Evolutionary conservation across 2,329 filamentous ascomycete species (phyloP), one percentile per base, ranked within the genome.

Genomic region (Ophiostoma perfectum): DNA sequence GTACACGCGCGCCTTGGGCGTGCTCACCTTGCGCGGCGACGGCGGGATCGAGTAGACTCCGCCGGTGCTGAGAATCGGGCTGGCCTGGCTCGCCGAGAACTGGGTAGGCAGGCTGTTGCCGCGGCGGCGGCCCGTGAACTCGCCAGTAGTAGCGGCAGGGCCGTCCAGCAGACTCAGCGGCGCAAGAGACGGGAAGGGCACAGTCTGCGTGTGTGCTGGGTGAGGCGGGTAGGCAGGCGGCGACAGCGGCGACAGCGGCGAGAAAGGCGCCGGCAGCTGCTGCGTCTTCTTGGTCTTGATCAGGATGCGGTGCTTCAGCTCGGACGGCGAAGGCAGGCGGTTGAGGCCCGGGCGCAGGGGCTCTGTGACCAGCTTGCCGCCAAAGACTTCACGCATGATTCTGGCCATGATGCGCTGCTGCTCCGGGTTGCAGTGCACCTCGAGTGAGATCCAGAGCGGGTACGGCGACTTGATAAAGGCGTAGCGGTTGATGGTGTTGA

Each of bases 281-380:
- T 87, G 83, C 7, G 91, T 88, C 72, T 91, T 90, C 79, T 98
- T 99, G 71, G 97, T 95, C 78, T 99, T 99, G 82, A 98, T 89
- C 68, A 99, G 81, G 68, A 98, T 92, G 58, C 89, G 89, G 74
- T 90, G 83, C 79, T 90, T 91, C 64, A 99, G 82, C 73, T 97
- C 88, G 64, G 95, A 91, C 0, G 95, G 95, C 1, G 92, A 90
- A 0, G 95, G 95, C 12, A 98, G 84, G 69, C 85, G 84, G 71
- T 87, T 83, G 2, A 85, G 83, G 63, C 88, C 87, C 1, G 85
- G 83, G 70, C 92, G 86, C 18, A 97, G 78, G 0, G 92, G 90
- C 73, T 92, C 86, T 0, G 88, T 86, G 12, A 98, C 82, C 62
- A 99, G 85, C 72, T 88, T 88, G n/a, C 89, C 81, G 41, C 91